Percentiles rank a stretch among this genome's conserved stretches.
Conservation (phyloP, 83 land plant genomes). For the Picea abies region DNA sequence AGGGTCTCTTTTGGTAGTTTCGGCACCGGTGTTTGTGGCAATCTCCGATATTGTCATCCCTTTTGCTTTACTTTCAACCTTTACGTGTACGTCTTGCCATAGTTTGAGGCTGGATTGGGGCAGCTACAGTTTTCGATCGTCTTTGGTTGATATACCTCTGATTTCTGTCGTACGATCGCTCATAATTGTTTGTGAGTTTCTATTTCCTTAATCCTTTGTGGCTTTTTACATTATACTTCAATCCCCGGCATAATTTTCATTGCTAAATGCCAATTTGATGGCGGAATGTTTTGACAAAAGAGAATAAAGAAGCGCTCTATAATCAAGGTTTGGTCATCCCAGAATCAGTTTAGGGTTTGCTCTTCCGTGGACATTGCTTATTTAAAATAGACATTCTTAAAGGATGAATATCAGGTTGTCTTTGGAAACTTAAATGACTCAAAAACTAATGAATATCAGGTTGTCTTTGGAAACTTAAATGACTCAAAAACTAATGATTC, state of each 20-base stretch:
- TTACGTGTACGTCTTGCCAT: conserved; percentile 58
- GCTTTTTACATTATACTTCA: neutral
- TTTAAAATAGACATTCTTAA: neutral
- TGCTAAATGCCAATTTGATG: neutral
- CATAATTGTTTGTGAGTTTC: conserved; percentile 61
- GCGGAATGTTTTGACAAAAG: neutral
- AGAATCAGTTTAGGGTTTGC: neutral
- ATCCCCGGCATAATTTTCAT: neutral
- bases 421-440: neutral
- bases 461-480: conserved; percentile 4
- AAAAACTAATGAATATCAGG: neutral
- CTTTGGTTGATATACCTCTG: conserved; percentile 83
- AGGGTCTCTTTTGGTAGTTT: conserved; percentile 65
- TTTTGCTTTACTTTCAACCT: conserved; percentile 55
- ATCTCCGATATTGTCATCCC: conserved; percentile 61
- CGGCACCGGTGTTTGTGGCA: conserved; percentile 74
- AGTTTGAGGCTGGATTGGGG: conserved; percentile 57
- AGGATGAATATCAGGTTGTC: neutral
- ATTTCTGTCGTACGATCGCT: conserved; percentile 77
- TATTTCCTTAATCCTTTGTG: neutral
- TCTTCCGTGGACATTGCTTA: neutral
- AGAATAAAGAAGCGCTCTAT: neutral
- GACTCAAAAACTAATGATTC: neutral
- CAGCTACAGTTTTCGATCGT: conserved; percentile 71
- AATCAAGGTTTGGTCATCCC: too few species aligned